Conservation (phyloP, 371 early-diverging fungal species). For the Actinomucor elegans region DNA sequence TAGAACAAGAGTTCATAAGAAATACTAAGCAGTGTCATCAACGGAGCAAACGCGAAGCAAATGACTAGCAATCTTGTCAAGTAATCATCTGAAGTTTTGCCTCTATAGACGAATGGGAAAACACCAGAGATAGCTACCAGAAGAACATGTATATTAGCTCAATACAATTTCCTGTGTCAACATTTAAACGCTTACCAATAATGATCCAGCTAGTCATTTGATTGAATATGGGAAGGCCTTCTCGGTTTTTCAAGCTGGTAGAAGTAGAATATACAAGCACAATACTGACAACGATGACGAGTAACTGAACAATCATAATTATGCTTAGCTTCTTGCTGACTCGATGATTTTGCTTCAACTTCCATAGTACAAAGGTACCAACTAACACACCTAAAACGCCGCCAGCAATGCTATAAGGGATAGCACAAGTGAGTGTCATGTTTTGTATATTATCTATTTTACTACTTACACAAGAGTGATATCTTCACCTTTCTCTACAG, state of each 20-base stretch:
- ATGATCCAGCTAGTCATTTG: conserved; percentile 70
- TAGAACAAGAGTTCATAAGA: conserved; percentile 92
- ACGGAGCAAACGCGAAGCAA: conserved; percentile 84
- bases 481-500: conserved; percentile 84
- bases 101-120: conserved; percentile 67
- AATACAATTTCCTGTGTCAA: too few relatives aligned
- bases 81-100: conserved; percentile 67
- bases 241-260: conserved; percentile 49
- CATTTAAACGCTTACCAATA: conserved; percentile 56
- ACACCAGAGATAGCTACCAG: conserved; percentile 54
- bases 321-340: not conserved
- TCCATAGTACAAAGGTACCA: conserved; percentile 3
- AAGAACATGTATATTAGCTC: not conserved
- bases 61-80: conserved; percentile 76
- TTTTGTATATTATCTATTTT: not conserved
- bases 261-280: conserved; percentile 55
- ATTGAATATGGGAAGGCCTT: conserved; percentile 73
- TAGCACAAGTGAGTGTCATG: not conserved
- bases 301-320: conserved; percentile 24
- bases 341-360: conserved; percentile 3
- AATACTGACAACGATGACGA: conserved; percentile 32
- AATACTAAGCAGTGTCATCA: conserved; percentile 84
- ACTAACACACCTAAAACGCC: conserved; percentile 11
- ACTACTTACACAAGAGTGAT: conserved; percentile 67
- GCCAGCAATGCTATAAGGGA: conserved; percentile 21